These are phyloP conservation scores for Mycena vulgaris DNA, from an alignment of 768 basidiomycete species.

Conservation along the genomic window DNA sequence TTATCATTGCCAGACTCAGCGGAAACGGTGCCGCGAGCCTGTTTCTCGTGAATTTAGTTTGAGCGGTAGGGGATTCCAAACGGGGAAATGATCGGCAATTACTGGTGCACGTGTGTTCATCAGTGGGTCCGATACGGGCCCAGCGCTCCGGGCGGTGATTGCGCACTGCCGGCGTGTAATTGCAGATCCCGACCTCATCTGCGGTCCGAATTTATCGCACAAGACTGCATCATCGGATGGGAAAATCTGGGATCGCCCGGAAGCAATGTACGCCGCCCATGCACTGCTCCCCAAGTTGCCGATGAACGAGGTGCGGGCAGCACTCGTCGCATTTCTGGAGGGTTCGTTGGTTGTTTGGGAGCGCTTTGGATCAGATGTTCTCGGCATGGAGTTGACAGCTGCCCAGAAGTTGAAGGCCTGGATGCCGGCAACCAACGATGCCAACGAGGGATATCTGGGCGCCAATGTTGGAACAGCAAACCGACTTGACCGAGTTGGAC, in stretches of 20 bases:
- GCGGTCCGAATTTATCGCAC: background rate
- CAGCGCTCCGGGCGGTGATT: background rate
- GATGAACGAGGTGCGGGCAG: background rate
- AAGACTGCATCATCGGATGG: slow-evolving; percentile 20
- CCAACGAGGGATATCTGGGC: slow-evolving; percentile 44
- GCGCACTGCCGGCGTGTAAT: background rate
- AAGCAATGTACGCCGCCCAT: slow-evolving; percentile 20
- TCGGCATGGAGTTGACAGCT: slow-evolving; percentile 1
- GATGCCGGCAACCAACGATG: slow-evolving; percentile 24
- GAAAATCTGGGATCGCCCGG: slow-evolving; percentile 23
- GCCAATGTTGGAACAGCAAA: too few relatives aligned
- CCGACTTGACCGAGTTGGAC: too few relatives aligned
- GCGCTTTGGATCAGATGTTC: slow-evolving; percentile 24
- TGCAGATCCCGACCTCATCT: background rate
- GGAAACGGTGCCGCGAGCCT: too few relatives aligned
- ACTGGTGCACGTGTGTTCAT: too few relatives aligned
- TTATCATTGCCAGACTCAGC: too few relatives aligned
- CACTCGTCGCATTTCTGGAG: slow-evolving; percentile 36
- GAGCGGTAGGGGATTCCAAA: too few relatives aligned
- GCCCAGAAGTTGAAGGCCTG: background rate
- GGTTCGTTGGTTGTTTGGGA: slow-evolving; percentile 33
- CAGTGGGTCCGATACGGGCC: slow-evolving; percentile 5
- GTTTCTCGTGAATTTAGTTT: too few relatives aligned
- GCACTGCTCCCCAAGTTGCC: background rate
- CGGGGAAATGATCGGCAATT: too few relatives aligned